Base-by-base conservation (phyloP, 306 rosid species). In the Heteromeles arbutifolia region DNA sequence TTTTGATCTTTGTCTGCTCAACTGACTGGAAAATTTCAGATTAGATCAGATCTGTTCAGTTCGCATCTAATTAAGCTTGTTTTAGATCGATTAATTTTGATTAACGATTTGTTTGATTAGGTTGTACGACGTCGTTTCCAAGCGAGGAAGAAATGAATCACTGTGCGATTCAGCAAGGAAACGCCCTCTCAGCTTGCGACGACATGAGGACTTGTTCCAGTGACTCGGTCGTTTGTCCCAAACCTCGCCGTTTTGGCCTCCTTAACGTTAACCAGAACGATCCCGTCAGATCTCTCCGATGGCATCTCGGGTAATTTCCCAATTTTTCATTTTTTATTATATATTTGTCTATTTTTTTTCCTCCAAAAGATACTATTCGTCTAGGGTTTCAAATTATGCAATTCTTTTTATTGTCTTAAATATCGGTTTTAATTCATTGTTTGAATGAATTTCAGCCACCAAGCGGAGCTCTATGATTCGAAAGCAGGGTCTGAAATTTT, bases 161-260 rank as follows among this genome's bases (percentile, higher is more conserved):
- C 85, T 89, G 86, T 73, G 85, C 78, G 67, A 77, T 89, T 75
- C 90, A 81, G 74, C 93, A 86, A 74, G 88, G 54, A 14, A 44
- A 86, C 91, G 88, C 86, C 65, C 90, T 88, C 69, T 84, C 96
- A 24, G 78, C 83, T 22, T 77, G 69, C 58, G 93, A 95, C 37
- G 93, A 90, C 83, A 82, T 88, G 80, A 81, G 84, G 74, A 69
- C 50, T 76, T 64, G 68, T 18, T 68, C 82, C 6, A 79, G 83
- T 59, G 88, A 88, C 29, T 67, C 70, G 12, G 79, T 94, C n/a
- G 84, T 92, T 74, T 95, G 99, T 24, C 99, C 99, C 67, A 92
- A 92, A 82, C 97, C 99, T 6, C 99, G 99, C 79, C 97, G 97
- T 41, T 76, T 79, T 29, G 87, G 90, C 68, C 80, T 89, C 59